Base-by-base conservation (phyloP, 1,139 yeast genomes). In the Hemisphaericaspora lyxosophila region DNA sequence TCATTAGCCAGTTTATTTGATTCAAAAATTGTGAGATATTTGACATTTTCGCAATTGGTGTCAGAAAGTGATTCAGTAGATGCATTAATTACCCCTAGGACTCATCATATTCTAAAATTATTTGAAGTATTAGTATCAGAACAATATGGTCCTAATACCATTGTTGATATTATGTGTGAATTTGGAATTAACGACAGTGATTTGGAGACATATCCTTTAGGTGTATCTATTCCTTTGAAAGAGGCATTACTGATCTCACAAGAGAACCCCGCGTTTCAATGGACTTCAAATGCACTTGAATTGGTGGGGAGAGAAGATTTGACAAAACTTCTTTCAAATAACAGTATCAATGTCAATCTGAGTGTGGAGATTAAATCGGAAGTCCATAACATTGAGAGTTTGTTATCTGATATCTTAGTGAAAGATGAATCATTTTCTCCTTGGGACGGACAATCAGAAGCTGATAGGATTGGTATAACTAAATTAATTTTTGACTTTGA, bases 401-500 rank as follows among this genome's bases (percentile, higher is more conserved):
- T 83, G 5, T 53, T 79, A 5, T 62, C 66, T 9, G 62, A 70
- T 4, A 58, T 78, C 1, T 62, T 69, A 22, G 80, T 73, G n/a
- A 67, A 62, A 17, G 56, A 51, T 35, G 86, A 80, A 15, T 59
- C 69, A 2, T 49, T 72, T 2, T 64, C 73, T 29, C 77, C 85
- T 0, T 79, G 85, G 85, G 85, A 80, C 61, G 82, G 76, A 7
- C 81, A 78, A 42, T 68, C 80, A 2, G 89, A 84, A 53, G 78
- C 82, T 12, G 88, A 82, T 44, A 64, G 84, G 43, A 68, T 80
- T 32, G 75, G 75, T 28, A 73, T 85, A n/a, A 81, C 92, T 0
- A 77, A 78, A 46, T 60, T 85, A 15, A 81, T 90, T 1, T 90
- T 88, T 55, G 81, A 83, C 14, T 72, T 76, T 30, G 97, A 90